Conservation (phyloP, 768 basidiomycete species). For the Trametes cubensis region DNA sequence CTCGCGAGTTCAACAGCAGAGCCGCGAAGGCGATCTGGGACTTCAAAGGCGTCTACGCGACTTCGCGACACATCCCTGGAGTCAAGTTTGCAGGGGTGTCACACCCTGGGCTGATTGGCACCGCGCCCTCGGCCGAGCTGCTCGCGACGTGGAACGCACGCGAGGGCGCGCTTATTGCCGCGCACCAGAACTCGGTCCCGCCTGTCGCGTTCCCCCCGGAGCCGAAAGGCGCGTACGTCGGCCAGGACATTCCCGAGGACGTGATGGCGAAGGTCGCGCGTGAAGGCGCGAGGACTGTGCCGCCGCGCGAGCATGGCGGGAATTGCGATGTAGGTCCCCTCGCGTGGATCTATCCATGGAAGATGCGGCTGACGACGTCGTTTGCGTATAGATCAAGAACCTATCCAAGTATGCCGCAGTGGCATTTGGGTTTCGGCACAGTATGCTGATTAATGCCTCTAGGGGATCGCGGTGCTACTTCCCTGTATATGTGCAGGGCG, state of each 20-base stretch:
- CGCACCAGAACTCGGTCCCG: conserved; percentile 53
- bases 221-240: conserved; percentile 63
- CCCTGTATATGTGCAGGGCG: conserved; percentile 76
- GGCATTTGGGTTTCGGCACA: neutral
- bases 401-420: conserved; percentile 50
- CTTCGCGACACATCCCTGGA: conserved; percentile 76
- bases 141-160: conserved; percentile 76
- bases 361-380: neutral
- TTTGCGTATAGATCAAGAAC: conserved; percentile 63
- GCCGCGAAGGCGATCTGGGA: conserved; percentile 85
- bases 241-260: conserved; percentile 57
- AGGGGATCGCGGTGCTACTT: conserved; percentile 75
- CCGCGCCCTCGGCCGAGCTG: conserved; percentile 72
- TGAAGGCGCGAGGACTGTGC: conserved; percentile 76
- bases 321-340: conserved; percentile 65
- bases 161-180: conserved; percentile 64
- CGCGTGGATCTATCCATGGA: too few species aligned
- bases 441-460: neutral
- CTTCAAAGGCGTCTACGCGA: conserved; percentile 71
- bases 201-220: conserved; percentile 70
- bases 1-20: conserved; percentile 66
- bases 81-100: conserved; percentile 79
- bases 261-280: conserved; percentile 54
- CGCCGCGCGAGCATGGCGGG: conserved; percentile 79
- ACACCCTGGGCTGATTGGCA: conserved; percentile 77